Base-by-base conservation (phyloP, 129 eudicot species). In the Daucus carota region DNA sequence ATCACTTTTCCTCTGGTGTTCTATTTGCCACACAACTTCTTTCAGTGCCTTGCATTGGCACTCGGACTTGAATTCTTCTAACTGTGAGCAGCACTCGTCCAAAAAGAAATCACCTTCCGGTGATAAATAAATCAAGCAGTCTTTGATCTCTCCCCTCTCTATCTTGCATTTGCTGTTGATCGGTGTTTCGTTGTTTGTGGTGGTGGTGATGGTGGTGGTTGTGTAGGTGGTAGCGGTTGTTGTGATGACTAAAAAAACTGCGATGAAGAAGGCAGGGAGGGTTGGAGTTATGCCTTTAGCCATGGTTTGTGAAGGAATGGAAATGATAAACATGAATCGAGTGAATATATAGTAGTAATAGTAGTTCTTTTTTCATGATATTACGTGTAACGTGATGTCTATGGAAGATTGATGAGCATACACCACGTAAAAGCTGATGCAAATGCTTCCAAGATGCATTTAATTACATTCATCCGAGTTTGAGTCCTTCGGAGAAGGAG, bases 11-110 rank as follows among this genome's bases (percentile, higher is more conserved):
- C 17, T 32, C 4, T 67, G 44, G 0, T 67, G 44, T 67, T 34
- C 20, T 67, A 67, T 4, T 8, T 67, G 72, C 72, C 72, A 67
- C 14, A 67, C 24, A 1, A 67, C 72, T 34, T 67, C 72, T 6
- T 67, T 34, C 40, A 67, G 6, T 32, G 72, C 72, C 44, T 32
- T 67, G 44, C 43, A 67, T 34, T 34, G 72, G 34, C 72, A 67
- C 1, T 67, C 18, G 1, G 42, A 32, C 44, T 67, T 67, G 6
- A 67, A 44, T 4, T 67, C 43, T 67, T 67, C 2, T 8, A 67
- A 17, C 40, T 67, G 72, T 26, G 20, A 34, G 18, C 72, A 67
- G 3, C 72, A 67, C 40, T 67, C 72, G 0, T 33, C 42, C 40
- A 67, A 8, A 34, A 7, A 34, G 7, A 2, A 5, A 18, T 67